Evolutionary conservation across 164 flowering plant genomes (phyloP).

Genomic region (Stephania japonica): DNA sequence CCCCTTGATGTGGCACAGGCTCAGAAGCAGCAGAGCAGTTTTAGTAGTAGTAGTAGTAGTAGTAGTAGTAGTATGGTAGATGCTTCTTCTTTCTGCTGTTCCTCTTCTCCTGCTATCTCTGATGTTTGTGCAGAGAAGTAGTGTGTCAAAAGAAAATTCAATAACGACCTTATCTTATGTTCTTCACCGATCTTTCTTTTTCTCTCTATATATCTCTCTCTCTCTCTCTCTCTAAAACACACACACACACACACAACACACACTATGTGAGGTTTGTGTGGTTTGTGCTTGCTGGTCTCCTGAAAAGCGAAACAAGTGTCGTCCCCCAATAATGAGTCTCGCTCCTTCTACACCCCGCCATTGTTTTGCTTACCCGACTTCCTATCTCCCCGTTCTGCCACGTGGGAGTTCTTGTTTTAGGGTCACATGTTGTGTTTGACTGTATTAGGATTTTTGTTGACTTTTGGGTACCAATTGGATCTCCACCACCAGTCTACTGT

Average conservation of each 20-base stretch:
- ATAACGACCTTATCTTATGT: constrained; percentile 22
- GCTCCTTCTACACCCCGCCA: constrained; percentile 14
- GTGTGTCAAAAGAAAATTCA: constrained; percentile 3
- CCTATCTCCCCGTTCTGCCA: not conserved
- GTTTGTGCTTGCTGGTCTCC: constrained; percentile 16
- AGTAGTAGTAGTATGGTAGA: no score
- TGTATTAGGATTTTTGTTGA: not conserved
- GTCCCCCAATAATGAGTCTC: constrained; percentile 6
- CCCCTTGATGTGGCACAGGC: not conserved
- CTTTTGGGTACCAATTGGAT: not conserved
- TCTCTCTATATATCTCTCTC: constrained; percentile 8
- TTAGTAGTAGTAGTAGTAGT: not conserved
- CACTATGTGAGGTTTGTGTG: constrained; percentile 10
- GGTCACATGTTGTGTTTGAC: not conserved
- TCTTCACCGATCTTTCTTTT: constrained; percentile 16
- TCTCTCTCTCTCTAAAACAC: not conserved
- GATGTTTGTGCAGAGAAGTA: not conserved
- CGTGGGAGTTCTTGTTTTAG: not conserved
- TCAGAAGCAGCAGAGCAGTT: constrained; percentile 6
- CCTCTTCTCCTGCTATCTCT: constrained; percentile 5
- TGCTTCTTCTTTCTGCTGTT: not conserved
- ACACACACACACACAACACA: not conserved
- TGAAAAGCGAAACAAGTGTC: constrained; percentile 28
- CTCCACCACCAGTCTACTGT: no score
- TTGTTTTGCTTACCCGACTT: constrained; percentile 23